Conservation (phyloP, 1,284 basidiomycete species). For the Exobasidium cylindrosporum region DNA sequence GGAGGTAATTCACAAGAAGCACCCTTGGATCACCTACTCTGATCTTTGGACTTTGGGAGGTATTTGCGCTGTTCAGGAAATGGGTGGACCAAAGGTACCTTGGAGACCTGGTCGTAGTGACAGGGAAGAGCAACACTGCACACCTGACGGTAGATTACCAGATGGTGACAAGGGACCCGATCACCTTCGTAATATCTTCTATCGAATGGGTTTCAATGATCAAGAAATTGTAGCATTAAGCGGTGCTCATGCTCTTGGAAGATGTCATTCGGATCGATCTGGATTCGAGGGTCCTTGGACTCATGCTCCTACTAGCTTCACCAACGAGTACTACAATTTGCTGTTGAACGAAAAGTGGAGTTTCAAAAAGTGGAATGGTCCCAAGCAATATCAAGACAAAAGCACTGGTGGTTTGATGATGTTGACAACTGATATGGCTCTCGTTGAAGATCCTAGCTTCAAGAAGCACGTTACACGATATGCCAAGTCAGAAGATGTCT, state of each 20-base stretch:
- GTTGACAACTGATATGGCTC: conserved; percentile 57
- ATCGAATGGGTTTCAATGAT: conserved; percentile 70
- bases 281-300: conserved; percentile 54
- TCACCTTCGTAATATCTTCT: conserved; percentile 71
- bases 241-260: conserved; percentile 90
- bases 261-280: conserved; percentile 70
- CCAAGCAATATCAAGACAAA: conserved; percentile 91
- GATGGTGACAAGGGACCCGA: conserved; percentile 80
- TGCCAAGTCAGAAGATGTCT: conserved; percentile 51
- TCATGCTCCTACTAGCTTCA: conserved; percentile 69
- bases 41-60: conserved; percentile 57
- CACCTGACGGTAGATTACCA: conserved; percentile 91
- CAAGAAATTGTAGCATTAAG: conserved; percentile 78
- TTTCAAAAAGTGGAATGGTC: conserved; percentile 80
- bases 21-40: conserved; percentile 52
- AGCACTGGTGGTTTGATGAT: conserved; percentile 86
- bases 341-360: conserved; percentile 78
- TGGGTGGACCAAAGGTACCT: conserved; percentile 52
- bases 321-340: conserved; percentile 86
- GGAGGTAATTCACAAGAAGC: conserved; percentile 74
- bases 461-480: conserved; percentile 47
- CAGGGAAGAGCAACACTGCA: conserved; percentile 56
- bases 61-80: conserved; percentile 67
- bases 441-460: conserved; percentile 45
- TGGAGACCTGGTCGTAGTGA: conserved; percentile 58